Evolutionary conservation across 1,284 basidiomycete species (phyloP), one percentile per base, ranked within the genome.

Genomic region (Malassezia vespertilionis): DNA sequence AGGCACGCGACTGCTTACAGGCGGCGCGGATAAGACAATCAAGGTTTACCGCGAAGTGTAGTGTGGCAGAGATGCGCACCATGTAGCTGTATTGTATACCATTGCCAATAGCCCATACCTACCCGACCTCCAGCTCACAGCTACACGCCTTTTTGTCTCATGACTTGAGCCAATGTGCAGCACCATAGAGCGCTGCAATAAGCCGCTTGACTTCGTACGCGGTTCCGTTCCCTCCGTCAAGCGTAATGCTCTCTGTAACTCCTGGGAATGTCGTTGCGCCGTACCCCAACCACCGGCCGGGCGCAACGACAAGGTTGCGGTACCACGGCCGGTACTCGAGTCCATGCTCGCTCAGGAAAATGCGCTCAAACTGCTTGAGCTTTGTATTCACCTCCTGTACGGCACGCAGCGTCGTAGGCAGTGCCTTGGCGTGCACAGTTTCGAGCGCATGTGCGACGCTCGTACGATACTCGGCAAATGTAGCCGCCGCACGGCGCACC

Each of bases 1-100:
- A 0, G 93, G 91, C 2, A 91, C 89, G 26, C 77, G 93, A 36
- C 73, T 97, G 52, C 55, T 96, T 58, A 96, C 89, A 1, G 93
- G 91, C 38, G 84, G 90, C 18, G 91, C 91, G 7, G 91, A 99
- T 75, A 97, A 97, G 78, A 51, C 54, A 12, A 53, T 56, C 48
- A 51, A 51, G 38, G 39, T 51, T 23, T 51, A 51, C 21, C 42
- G 48, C 8, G 42, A 51, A 30, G 40, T 28, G 33, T 43, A 43
- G 30, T 9, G 8, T 44, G 61, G 63, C 4, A 59, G 86, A 72
- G 76, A 97, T 61, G 82, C 88, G 56, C 84, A 95, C 71, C 83
- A 84, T 66, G 59, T 59, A 27, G 57, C 57, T 9, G 37, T 17
- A 33, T 69, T 97, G 86, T 72, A 88, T 64, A 74, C 77, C 8